These are phyloP conservation scores for Saprolegnia diclina DNA, from an alignment of 352 stramenopile genomes.

Conservation along the genomic window DNA sequence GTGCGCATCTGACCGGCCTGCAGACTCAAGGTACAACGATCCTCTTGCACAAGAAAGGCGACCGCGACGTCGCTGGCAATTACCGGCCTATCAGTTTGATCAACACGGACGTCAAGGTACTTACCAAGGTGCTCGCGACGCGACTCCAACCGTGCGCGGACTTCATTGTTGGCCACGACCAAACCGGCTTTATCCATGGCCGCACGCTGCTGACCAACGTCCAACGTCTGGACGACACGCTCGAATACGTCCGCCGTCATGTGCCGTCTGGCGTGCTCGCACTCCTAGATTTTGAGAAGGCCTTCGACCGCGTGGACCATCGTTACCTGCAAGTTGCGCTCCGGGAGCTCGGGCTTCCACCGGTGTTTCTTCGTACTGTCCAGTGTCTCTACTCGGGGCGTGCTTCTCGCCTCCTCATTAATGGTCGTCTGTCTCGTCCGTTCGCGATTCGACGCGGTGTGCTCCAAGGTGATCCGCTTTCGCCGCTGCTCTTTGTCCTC, in stretches of 20 bases:
- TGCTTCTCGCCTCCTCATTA: neutral
- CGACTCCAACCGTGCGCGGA: neutral
- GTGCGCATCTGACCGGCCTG: neutral
- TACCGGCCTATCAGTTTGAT: conserved; percentile 13
- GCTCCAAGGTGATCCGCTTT: neutral
- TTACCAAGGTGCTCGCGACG: neutral
- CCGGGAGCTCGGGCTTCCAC: neutral
- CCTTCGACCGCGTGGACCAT: conserved; percentile 19
- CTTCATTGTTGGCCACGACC: neutral
- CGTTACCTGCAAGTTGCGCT: conserved; percentile 7
- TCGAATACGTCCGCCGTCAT: conserved; percentile 2
- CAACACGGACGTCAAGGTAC: conserved; percentile 11
- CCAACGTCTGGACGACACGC: conserved; percentile 13
- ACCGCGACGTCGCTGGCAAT: neutral
- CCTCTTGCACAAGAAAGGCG: conserved; percentile 9
- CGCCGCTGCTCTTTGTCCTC: conserved; percentile 16
- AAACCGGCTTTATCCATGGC: conserved; percentile 1
- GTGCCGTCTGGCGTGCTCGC: neutral
- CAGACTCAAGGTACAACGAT: conserved; percentile 1
- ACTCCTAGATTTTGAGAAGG: conserved; percentile 20
- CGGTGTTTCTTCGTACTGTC: neutral
- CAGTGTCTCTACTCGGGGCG: neutral
- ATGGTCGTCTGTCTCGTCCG: conserved; percentile 4
- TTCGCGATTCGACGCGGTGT: neutral
- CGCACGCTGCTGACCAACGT: conserved; percentile 9